Evolutionary conservation across 768 basidiomycete genomes (phyloP), one percentile per base, ranked within the genome.

Genomic region (Suillus variegatus): DNA sequence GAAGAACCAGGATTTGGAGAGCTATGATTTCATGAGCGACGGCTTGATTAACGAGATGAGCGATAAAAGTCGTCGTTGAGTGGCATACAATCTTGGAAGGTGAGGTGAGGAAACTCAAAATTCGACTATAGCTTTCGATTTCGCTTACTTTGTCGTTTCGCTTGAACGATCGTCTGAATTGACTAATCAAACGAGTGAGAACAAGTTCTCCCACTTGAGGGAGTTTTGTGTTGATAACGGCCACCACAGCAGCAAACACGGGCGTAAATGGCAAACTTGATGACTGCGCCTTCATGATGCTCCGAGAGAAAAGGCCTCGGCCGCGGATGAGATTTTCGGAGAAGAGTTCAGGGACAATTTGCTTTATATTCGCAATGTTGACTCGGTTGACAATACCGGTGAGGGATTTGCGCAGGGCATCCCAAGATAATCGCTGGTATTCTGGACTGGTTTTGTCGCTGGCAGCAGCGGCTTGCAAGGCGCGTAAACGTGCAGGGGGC

Each of bases 311-410:
- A 47, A 99, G 82, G 1, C 97, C 97, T 32, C 94, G 85, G 1
- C 97, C 97, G 56, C 95, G 88, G 66, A 99, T 87, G 38, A 99
- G 85, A 78, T 99, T 97, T 78, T 99, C 97, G 2, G 87, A 78
- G 72, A 99, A 98, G 32, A 99, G 79, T 76, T 97, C 94, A 0
- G 94, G 94, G 0, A 95, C 86, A 69, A 97, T 86, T 71, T 91
- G 86, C 79, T 98, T 97, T 86, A 99, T 99, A 76, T 99, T 99
- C 70, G 89, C 84, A 22, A 95, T 85, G 77, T 99, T 98, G 81
- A 99, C 94, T 84, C 97, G 92, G 84, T 99, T 99, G 84, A 99
- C 97, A 70, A 99, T 91, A 94, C 97, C 97, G 36, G 97, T 99
- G 73, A 99, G 92, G 60, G 91, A 93, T 79, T 99, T 99, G 74